Evolutionary conservation across 805 yeast genomes (phyloP).

Genomic region (Wickerhamiella galacta): DNA sequence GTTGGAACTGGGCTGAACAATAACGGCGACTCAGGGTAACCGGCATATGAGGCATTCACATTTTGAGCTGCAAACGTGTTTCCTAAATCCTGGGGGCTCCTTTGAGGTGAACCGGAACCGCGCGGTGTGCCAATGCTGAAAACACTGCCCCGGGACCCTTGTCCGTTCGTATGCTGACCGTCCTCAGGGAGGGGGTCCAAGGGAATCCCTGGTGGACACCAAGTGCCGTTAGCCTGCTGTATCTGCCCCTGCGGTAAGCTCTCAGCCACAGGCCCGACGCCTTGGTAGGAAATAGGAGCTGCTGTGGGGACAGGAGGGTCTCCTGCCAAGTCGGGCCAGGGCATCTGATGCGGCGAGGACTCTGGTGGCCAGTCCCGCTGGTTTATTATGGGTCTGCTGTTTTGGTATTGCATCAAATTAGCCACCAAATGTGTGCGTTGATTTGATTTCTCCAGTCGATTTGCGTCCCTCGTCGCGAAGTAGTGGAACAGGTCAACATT

Average conservation of each 20-base stretch:
- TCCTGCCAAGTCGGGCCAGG: not conserved
- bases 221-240: no score
- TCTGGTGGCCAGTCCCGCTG: not conserved
- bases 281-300: not conserved
- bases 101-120: not conserved
- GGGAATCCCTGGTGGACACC: no score
- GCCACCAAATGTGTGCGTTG: no score
- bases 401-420: no score
- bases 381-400: no score
- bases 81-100: no score
- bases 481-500: not conserved
- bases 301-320: not conserved
- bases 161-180: no score
- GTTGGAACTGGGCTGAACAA: not conserved
- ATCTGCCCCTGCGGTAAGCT: no score
- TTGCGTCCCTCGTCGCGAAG: not conserved
- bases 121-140: not conserved
- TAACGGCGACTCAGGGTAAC: not conserved
- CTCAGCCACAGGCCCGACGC: no score
- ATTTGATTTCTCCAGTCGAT: not conserved
- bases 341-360: not conserved
- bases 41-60: not conserved
- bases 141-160: no score
- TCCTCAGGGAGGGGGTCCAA: no score
- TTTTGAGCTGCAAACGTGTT: not conserved